phyloP scores from a whole-genome alignment of 2,329 filamentous ascomycete genomes.

The Thelonectria olida region DNA sequence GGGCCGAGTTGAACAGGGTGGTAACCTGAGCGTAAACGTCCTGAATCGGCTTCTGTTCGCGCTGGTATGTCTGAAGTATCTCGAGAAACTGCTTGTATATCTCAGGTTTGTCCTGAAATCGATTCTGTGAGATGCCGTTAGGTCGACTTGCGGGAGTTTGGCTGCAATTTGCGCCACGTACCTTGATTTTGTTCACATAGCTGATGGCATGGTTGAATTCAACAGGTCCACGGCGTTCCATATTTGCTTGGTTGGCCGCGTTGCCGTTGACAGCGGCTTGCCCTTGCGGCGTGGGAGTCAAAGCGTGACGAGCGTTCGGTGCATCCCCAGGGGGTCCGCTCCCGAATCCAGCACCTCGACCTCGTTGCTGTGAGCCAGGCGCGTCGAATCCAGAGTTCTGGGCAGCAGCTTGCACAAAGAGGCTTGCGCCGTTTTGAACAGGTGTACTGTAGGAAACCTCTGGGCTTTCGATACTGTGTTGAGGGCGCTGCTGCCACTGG shows the following conservation, averaged over 20 bases:
- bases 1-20: conserved; percentile 89
- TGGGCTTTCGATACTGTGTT: conserved; percentile 70
- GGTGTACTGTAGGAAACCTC: conserved; percentile 70
- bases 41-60: conserved; percentile 97
- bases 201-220: conserved; percentile 99
- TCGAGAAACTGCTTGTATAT: conserved; percentile 99
- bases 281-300: conserved; percentile 68
- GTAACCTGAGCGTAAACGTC: conserved; percentile 99
- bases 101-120: conserved; percentile 94
- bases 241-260: conserved; percentile 65
- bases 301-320: conserved; percentile 60
- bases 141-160: conserved; percentile 18
- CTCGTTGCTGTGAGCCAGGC: conserved; percentile 43
- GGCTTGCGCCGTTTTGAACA: conserved; percentile 58
- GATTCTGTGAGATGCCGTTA: conserved; percentile 70
- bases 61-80: conserved; percentile 96
- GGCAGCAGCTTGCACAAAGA: conserved; percentile 56
- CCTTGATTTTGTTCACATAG: conserved; percentile 99
- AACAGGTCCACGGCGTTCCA: conserved; percentile 91
- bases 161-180: conserved; percentile 51
- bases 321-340: conserved; percentile 50
- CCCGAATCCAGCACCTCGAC: conserved; percentile 40
- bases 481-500: conserved; percentile 66
- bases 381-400: conserved; percentile 48
- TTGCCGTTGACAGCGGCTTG: conserved; percentile 70